phyloP scores from a whole-genome alignment of 192 early-diverging fungal species.

The Coemansia sp. region DNA sequence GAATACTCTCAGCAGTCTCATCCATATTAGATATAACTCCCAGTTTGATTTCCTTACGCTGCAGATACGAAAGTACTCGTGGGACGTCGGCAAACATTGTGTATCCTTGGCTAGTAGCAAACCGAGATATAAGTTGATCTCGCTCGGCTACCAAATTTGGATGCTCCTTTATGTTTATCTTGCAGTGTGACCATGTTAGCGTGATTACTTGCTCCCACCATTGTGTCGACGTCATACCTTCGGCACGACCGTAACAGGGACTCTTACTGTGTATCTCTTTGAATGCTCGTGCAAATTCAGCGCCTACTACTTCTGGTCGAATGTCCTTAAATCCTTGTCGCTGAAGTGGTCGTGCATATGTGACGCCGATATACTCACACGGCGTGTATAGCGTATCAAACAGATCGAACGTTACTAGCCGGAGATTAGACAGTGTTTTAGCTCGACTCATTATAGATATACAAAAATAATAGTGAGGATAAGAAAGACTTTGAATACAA shows the following conservation, averaged over 20 bases:
- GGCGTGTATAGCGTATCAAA: conserved; percentile 67
- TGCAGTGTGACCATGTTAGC: conserved; percentile 49
- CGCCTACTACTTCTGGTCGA: conserved; percentile 22
- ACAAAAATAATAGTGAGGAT: background rate
- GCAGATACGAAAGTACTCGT: conserved; percentile 51
- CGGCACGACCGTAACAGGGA: conserved; percentile 59
- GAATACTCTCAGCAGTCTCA: conserved; percentile 54
- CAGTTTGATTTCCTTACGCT: conserved; percentile 51
- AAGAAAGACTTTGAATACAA: background rate
- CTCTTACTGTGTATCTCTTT: conserved; percentile 39
- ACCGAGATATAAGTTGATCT: conserved; percentile 51
- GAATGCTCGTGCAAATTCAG: conserved; percentile 48
- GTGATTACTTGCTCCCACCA: conserved; percentile 65
- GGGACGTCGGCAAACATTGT: conserved; percentile 59
- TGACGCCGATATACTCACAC: conserved; percentile 25
- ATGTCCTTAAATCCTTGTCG: conserved; percentile 52
- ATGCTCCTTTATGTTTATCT: background rate
- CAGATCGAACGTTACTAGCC: conserved; percentile 68
- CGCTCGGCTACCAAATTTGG: conserved; percentile 8
- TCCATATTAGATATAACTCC: conserved; percentile 69
- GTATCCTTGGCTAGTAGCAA: conserved; percentile 58
- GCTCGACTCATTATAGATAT: conserved; percentile 3
- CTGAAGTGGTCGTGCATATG: conserved; percentile 36
- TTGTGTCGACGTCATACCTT: conserved; percentile 46
- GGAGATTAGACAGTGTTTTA: conserved; percentile 33